A percentile compares a stretch with the other conserved stretches of the same genome.
Conservation (phyloP, 305 asterid species). For the Solanum hybrid region DNA sequence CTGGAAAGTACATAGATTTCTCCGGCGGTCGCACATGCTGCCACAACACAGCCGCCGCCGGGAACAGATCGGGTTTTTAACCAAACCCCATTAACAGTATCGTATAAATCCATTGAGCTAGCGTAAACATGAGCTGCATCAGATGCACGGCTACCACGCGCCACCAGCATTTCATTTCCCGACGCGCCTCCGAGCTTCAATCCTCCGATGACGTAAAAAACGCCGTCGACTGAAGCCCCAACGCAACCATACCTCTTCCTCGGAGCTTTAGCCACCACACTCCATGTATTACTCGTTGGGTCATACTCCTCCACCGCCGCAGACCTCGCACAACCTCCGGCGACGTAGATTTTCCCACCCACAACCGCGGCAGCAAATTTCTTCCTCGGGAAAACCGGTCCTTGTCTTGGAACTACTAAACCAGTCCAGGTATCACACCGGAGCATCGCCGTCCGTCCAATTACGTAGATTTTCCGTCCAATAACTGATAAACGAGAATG, state of each 20-base stretch:
- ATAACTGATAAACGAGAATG: constrained; percentile 44
- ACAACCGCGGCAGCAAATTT: constrained; percentile 65
- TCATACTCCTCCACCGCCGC: constrained; percentile 73
- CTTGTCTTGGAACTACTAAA: constrained; percentile 38
- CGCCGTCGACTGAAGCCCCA: constrained; percentile 64
- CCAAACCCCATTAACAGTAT: constrained; percentile 54
- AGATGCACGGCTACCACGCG: constrained; percentile 19
- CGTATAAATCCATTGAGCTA: constrained; percentile 71
- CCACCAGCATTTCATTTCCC: constrained; percentile 16
- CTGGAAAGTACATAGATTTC: constrained; percentile 49
- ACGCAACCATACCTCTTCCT: constrained; percentile 65
- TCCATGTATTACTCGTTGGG: constrained; percentile 49
- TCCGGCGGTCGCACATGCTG: constrained; percentile 50
- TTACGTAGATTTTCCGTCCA: constrained; percentile 58
- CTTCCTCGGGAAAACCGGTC: constrained; percentile 46
- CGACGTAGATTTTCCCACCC: constrained; percentile 49
- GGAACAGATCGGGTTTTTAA: constrained; percentile 56
- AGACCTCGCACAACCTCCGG: constrained; percentile 56
- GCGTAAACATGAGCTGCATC: constrained; percentile 50
- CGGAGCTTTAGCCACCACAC: constrained; percentile 49
- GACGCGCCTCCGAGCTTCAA: constrained; percentile 38
- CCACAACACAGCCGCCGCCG: constrained; percentile 81
- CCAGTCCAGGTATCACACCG: constrained; percentile 83
- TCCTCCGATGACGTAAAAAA: constrained; percentile 63
- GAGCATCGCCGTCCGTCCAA: constrained; percentile 56